Evolutionary conservation across 495 filamentous ascomycete genomes (phyloP).

Genomic region (Thermothielavioides terrestris): DNA sequence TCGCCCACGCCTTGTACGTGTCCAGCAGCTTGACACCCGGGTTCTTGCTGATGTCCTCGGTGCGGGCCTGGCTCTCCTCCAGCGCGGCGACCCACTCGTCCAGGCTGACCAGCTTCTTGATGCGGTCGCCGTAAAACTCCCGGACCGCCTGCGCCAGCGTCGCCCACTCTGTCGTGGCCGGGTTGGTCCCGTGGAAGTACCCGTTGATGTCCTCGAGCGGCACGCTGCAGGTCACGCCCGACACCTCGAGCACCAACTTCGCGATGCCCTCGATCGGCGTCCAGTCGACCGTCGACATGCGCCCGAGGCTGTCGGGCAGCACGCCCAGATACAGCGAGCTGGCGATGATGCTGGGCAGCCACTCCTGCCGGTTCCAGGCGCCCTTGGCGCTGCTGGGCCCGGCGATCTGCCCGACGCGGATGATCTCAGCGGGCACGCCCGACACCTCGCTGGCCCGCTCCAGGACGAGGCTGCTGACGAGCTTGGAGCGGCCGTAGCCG

Average conservation of each 20-base stretch:
- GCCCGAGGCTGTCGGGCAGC: constrained; percentile 33
- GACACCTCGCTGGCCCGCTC: constrained; percentile 29
- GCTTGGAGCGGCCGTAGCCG: constrained; percentile 53
- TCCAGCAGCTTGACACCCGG: constrained; percentile 41
- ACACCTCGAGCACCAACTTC: constrained; percentile 30
- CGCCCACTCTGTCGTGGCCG: constrained; percentile 27
- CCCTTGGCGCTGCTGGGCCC: constrained; percentile 39
- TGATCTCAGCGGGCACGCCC: constrained; percentile 37
- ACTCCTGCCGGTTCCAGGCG: constrained; percentile 50
- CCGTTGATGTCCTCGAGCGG: constrained; percentile 24
- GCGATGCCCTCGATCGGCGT: constrained; percentile 42
- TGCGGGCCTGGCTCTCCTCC: constrained; percentile 24
- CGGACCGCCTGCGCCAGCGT: constrained; percentile 26
- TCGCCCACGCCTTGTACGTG: constrained; percentile 27
- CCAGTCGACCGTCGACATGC: constrained; percentile 44
- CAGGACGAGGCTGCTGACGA: constrained; percentile 44
- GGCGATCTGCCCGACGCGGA: constrained; percentile 51
- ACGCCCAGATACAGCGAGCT: constrained; percentile 34
- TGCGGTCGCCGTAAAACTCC: constrained; percentile 30
- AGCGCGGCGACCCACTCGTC: constrained; percentile 36
- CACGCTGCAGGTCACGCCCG: constrained; percentile 21
- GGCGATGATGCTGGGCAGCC: constrained; percentile 46
- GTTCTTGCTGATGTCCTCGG: constrained; percentile 29
- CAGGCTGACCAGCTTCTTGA: constrained; percentile 29
- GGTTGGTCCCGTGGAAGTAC: constrained; percentile 46